phyloP scores from a whole-genome alignment of 2,329 filamentous ascomycete genomes.

The Endothia cerciana region DNA sequence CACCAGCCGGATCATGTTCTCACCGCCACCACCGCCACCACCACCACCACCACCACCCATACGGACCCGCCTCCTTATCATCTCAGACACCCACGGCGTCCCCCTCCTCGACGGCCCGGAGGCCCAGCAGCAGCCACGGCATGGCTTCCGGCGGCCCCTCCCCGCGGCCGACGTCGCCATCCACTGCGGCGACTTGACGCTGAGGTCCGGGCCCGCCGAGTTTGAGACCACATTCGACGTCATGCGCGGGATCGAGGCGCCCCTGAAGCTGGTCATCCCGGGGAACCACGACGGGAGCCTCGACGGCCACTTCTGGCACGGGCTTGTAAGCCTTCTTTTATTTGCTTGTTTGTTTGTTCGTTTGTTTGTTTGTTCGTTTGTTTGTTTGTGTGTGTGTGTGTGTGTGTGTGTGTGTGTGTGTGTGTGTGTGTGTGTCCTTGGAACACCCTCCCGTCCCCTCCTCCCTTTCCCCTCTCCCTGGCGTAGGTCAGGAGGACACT shows the following conservation, averaged over 20 bases:
- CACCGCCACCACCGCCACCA: constrained; percentile 5
- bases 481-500: too few species aligned
- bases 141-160: constrained; percentile 21
- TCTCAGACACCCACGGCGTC: constrained; percentile 28
- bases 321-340: constrained; percentile 18
- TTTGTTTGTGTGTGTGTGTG: too few species aligned
- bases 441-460: too few species aligned
- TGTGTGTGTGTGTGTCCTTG: too few species aligned
- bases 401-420: too few species aligned
- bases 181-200: constrained; percentile 26
- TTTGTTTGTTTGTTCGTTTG: too few species aligned
- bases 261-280: constrained; percentile 26
- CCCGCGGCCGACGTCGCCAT: constrained; percentile 24
- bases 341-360: too few species aligned
- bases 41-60: constrained; percentile 12
- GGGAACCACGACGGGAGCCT: constrained; percentile 26
- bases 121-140: constrained; percentile 3
- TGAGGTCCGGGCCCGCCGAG: constrained; percentile 9
- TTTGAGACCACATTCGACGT: constrained; percentile 22
- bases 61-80: constrained; percentile 28
- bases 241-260: constrained; percentile 24
- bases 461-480: too few species aligned
- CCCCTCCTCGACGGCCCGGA: constrained; percentile 10
- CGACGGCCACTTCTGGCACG: constrained; percentile 14
- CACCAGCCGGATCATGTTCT: too few species aligned